Evolutionary conservation across 1,284 basidiomycete species (phyloP).

Genomic region (Cutaneotrichosporon mucoides): DNA sequence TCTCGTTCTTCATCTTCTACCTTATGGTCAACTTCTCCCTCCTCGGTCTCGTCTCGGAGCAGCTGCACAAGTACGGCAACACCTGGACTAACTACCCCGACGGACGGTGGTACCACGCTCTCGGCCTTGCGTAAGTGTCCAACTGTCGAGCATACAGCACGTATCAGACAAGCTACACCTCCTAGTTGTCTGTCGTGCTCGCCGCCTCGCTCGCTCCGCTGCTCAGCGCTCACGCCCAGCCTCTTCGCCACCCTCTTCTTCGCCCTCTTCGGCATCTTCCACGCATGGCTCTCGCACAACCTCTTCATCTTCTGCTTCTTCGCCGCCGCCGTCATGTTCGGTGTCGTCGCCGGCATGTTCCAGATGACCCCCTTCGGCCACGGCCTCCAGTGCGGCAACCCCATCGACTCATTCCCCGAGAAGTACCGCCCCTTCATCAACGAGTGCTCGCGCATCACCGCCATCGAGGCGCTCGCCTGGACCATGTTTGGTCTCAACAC

Average conservation of each 20-base stretch:
- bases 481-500: constrained; percentile 37
- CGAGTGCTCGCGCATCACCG: constrained; percentile 32
- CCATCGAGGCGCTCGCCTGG: constrained; percentile 40
- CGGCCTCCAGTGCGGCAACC: constrained; percentile 38
- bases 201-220: too few species aligned
- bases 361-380: constrained; percentile 41
- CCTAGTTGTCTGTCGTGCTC: too few species aligned
- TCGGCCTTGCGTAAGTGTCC: constrained; percentile 22
- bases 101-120: constrained; percentile 28
- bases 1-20: constrained; percentile 57
- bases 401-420: constrained; percentile 24
- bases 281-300: constrained; percentile 27
- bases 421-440: constrained; percentile 26
- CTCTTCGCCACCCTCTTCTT: constrained; percentile 37
- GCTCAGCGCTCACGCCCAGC: neutral
- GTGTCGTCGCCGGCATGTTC: constrained; percentile 38
- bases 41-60: constrained; percentile 39
- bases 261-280: constrained; percentile 34
- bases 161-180: too few species aligned
- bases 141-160: too few species aligned
- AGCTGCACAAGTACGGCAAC: constrained; percentile 38
- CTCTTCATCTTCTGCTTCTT: constrained; percentile 25
- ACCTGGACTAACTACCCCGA: constrained; percentile 24
- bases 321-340: constrained; percentile 27
- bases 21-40: constrained; percentile 53